Conservation (phyloP, 78 protist species). For the Acrasis kona region DNA sequence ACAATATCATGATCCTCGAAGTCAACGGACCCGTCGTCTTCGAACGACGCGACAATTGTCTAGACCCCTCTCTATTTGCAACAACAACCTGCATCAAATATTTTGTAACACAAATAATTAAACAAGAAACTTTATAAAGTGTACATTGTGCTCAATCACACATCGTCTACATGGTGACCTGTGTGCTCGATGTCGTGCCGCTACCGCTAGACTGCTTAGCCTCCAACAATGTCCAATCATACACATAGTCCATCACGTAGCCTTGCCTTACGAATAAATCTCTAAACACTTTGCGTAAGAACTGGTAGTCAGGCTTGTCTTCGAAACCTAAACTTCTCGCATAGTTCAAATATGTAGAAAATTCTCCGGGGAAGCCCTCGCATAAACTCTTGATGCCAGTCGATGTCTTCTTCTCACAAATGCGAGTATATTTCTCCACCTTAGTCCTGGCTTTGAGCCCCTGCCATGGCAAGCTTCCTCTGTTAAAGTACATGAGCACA, state of each 20-base stretch:
- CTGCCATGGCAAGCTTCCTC: slow-evolving; percentile 73
- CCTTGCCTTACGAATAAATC: slow-evolving; percentile 41
- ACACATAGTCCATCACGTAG: slow-evolving; percentile 30
- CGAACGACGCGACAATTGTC: too few relatives aligned
- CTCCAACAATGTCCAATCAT: slow-evolving; percentile 51
- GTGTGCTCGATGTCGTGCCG: too few relatives aligned
- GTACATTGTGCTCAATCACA: too few relatives aligned
- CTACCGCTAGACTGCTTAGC: too few relatives aligned
- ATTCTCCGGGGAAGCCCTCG: slow-evolving; percentile 47
- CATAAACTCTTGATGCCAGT: slow-evolving; percentile 52
- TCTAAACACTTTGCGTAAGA: slow-evolving; percentile 49
- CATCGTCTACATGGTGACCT: too few relatives aligned
- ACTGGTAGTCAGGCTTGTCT: slow-evolving; percentile 69
- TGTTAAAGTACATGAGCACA: slow-evolving; percentile 46
- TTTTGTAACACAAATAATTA: too few relatives aligned
- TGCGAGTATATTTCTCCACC: slow-evolving; percentile 24
- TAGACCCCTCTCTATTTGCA: too few relatives aligned
- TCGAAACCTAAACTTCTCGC: slow-evolving; percentile 42
- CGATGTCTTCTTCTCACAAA: slow-evolving; percentile 35
- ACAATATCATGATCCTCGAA: too few relatives aligned
- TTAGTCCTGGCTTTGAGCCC: slow-evolving; percentile 60
- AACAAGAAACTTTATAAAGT: too few relatives aligned
- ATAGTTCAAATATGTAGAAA: slow-evolving; percentile 53
- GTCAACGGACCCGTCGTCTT: too few relatives aligned
- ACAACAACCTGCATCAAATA: too few relatives aligned